Conservation (phyloP, 306 rosid genomes). For the Dalbergia oliveri region DNA sequence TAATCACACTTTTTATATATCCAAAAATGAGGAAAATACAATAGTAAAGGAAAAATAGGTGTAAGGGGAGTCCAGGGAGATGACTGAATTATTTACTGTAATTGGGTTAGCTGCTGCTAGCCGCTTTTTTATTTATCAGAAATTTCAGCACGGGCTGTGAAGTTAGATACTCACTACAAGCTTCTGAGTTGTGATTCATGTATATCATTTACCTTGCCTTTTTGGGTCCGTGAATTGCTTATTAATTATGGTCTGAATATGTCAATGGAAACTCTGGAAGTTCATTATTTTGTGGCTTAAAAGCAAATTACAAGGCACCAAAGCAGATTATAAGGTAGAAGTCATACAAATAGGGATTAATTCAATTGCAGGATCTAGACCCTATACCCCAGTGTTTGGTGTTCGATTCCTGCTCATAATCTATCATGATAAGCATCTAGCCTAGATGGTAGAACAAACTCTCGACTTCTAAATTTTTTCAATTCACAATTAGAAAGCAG, state of each 20-base stretch:
- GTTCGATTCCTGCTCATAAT: no score
- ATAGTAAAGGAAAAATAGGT: constrained; percentile 46
- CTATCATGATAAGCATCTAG: no score
- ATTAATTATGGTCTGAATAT: constrained; percentile 2
- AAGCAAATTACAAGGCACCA: neutral
- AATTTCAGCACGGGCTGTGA: constrained; percentile 42
- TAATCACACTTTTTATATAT: constrained; percentile 48
- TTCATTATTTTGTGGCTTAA: neutral
- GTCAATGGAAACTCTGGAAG: neutral
- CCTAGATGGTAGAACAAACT: no score
- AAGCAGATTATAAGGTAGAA: neutral
- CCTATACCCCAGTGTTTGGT: no score
- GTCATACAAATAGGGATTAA: no score
- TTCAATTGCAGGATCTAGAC: no score
- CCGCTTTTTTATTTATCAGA: constrained; percentile 43
- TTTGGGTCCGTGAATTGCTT: constrained; percentile 16
- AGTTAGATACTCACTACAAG: constrained; percentile 1
- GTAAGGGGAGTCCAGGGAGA: constrained; percentile 43
- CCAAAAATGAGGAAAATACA: constrained; percentile 40
- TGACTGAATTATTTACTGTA: constrained; percentile 45
- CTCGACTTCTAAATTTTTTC: no score
- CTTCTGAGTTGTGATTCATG: constrained; percentile 40
- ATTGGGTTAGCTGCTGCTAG: constrained; percentile 62
- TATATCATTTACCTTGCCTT: constrained; percentile 17
- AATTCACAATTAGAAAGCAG: no score